These are phyloP conservation scores for Xylaria acuta DNA, from an alignment of 495 filamentous ascomycete species.

Conservation along the genomic window DNA sequence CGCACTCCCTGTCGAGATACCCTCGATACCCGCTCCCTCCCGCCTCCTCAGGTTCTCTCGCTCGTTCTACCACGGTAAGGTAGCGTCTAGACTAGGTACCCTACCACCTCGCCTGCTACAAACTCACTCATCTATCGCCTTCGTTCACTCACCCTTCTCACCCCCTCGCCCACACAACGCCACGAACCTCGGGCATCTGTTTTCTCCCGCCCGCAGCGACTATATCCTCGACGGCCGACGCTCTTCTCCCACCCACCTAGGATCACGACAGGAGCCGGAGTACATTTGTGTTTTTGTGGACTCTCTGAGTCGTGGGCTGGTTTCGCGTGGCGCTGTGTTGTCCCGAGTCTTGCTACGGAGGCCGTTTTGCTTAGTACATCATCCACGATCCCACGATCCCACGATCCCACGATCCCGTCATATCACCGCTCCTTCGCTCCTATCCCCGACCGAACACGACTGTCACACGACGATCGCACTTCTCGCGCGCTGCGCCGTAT, in stretches of 20 bases:
- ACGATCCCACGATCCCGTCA: background rate
- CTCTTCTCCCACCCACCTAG: background rate
- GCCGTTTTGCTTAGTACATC: slow-evolving; percentile 10
- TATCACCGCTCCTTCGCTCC: background rate
- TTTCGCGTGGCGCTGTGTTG: slow-evolving; percentile 20
- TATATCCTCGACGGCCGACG: background rate
- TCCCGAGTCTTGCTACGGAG: background rate
- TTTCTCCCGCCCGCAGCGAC: background rate
- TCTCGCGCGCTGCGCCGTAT: background rate
- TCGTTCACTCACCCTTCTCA: slow-evolving; percentile 7
- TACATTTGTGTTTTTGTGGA: background rate
- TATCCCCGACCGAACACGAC: slow-evolving; percentile 11
- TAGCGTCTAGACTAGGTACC: background rate
- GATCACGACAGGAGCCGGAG: background rate
- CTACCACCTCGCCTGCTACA: background rate
- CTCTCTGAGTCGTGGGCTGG: background rate
- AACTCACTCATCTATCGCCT: background rate
- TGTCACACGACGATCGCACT: background rate
- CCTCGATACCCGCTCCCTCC: background rate
- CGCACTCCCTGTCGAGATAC: background rate
- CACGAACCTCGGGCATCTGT: background rate
- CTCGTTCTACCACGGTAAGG: background rate
- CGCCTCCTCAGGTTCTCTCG: background rate
- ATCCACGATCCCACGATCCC: slow-evolving; percentile 14
- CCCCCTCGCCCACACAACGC: slow-evolving; percentile 10